Evolutionary conservation across 2,329 filamentous ascomycete genomes (phyloP).

Genomic region (Endoconidiophora laricicola): DNA sequence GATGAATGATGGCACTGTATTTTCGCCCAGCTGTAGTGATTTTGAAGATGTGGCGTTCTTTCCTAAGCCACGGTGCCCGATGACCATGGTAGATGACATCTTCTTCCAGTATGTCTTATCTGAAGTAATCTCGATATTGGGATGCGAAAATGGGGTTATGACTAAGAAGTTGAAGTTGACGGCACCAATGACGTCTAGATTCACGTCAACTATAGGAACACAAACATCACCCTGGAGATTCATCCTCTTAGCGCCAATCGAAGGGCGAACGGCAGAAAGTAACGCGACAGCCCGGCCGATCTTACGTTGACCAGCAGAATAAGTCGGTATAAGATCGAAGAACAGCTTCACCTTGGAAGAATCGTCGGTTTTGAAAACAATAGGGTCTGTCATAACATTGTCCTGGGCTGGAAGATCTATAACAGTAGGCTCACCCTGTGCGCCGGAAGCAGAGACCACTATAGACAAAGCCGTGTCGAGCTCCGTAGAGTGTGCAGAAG

Average conservation of each 20-base stretch:
- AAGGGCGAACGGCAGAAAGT: slow-evolving; percentile 70
- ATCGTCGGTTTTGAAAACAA: slow-evolving; percentile 72
- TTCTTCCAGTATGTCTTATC: slow-evolving; percentile 96
- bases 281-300: slow-evolving; percentile 81
- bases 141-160: slow-evolving; percentile 85
- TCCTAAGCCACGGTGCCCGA: slow-evolving; percentile 58
- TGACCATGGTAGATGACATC: slow-evolving; percentile 70
- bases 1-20: slow-evolving; percentile 90
- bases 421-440: slow-evolving; percentile 69
- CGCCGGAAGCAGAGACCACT: slow-evolving; percentile 73
- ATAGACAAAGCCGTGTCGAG: slow-evolving; percentile 87
- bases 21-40: slow-evolving; percentile 87
- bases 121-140: slow-evolving; percentile 81
- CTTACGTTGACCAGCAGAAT: slow-evolving; percentile 68
- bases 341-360: slow-evolving; percentile 68
- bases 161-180: slow-evolving; percentile 96
- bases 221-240: slow-evolving; percentile 83
- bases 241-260: slow-evolving; percentile 71
- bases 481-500: slow-evolving; percentile 79
- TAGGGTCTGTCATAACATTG: slow-evolving; percentile 82
- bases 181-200: slow-evolving; percentile 76
- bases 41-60: slow-evolving; percentile 76
- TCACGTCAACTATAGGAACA: slow-evolving; percentile 74
- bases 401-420: slow-evolving; percentile 90
- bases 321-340: slow-evolving; percentile 92